Percentiles rank a stretch among this genome's conserved stretches.
Evolutionary conservation across 2,329 filamentous ascomycete genomes (phyloP).

Genomic region (Neofusicoccum sp.): DNA sequence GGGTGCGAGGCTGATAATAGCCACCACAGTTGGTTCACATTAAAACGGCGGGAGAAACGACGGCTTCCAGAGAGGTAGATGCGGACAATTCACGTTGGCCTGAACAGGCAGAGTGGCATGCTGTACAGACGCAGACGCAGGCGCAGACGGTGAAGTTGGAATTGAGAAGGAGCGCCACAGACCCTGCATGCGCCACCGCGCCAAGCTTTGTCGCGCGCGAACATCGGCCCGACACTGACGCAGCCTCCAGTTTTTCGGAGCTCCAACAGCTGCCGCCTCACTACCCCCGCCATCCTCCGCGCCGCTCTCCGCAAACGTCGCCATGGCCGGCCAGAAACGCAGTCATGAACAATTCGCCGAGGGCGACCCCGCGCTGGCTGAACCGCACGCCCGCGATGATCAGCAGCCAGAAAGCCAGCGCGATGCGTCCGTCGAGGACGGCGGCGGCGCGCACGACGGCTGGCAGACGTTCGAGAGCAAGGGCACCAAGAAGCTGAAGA

Average conservation of each 20-base stretch:
- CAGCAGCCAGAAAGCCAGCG: not conserved
- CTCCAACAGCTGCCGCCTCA: not conserved
- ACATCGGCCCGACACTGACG: not conserved
- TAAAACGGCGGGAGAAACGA: no score
- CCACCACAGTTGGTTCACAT: no score
- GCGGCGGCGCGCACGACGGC: slow-evolving; percentile 19
- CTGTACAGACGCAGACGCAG: no score
- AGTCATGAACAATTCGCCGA: slow-evolving; percentile 13
- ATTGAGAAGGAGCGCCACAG: not conserved
- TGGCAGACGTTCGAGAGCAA: slow-evolving; percentile 28
- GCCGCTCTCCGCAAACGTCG: not conserved
- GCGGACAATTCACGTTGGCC: no score
- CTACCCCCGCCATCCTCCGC: not conserved
- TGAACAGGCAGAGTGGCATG: no score
- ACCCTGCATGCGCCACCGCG: not conserved
- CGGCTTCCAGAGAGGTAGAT: no score
- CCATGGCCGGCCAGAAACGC: slow-evolving; percentile 16
- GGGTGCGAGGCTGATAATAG: no score
- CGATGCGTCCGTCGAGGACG: slow-evolving; percentile 2
- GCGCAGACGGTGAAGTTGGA: not conserved
- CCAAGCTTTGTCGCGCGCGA: not conserved
- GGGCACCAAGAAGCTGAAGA: slow-evolving; percentile 23
- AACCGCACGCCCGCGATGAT: not conserved
- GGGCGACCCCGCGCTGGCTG: not conserved
- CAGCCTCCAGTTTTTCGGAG: slow-evolving; percentile 14